A percentile compares a stretch with the other conserved stretches of the same genome.
Conservation (phyloP, 1,139 yeast species). For the Taphrina communis region DNA sequence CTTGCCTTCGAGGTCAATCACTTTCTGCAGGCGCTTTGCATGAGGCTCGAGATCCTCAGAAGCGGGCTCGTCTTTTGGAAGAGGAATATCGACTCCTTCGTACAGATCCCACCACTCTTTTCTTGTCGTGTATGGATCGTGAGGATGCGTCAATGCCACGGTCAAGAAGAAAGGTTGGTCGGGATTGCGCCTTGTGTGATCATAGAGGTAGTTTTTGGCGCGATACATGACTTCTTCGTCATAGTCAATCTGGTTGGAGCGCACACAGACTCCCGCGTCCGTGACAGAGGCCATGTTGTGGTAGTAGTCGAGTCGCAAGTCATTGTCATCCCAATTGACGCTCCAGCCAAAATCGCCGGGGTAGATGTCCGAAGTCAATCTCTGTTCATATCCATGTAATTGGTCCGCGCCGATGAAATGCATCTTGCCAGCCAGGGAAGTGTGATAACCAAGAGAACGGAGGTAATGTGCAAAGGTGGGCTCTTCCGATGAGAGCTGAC, state of each 20-base stretch:
- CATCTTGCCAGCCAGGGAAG: conserved; percentile 39
- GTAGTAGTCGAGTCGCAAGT: conserved; percentile 37
- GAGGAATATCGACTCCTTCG: conserved; percentile 37
- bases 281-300: conserved; percentile 42
- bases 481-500: conserved; percentile 36
- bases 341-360: conserved; percentile 40
- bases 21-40: conserved; percentile 36
- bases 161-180: conserved; percentile 38
- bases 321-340: conserved; percentile 36
- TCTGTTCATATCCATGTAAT: conserved; percentile 38
- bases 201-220: conserved; percentile 37
- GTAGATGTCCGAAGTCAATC: conserved; percentile 39
- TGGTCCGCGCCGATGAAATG: conserved; percentile 40
- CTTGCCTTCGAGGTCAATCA: conserved; percentile 37
- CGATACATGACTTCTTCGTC: conserved; percentile 41
- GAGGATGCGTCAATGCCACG: conserved; percentile 40
- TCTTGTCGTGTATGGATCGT: conserved; percentile 39
- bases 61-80: conserved; percentile 29
- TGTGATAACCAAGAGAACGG: conserved; percentile 38
- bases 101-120: conserved; percentile 41
- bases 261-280: conserved; percentile 40
- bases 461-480: conserved; percentile 39
- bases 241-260: conserved; percentile 39
- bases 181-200: conserved; percentile 26
- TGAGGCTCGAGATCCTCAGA: conserved; percentile 38